These are phyloP conservation scores for Phallus indusiatus DNA, from an alignment of 768 basidiomycete species.

Conservation along the genomic window DNA sequence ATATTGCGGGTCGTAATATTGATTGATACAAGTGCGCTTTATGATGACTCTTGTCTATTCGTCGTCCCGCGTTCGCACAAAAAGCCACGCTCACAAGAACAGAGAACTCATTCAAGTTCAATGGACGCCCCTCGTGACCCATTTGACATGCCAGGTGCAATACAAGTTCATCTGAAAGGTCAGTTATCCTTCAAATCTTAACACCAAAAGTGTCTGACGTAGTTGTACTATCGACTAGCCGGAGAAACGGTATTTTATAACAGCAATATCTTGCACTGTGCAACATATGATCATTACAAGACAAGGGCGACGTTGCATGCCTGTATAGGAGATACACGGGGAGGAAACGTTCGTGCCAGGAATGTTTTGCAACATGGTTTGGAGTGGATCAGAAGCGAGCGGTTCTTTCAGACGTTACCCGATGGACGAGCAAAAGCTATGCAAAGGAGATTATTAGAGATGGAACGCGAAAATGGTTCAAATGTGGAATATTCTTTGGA, in stretches of 20 bases:
- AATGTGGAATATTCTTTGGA: slow-evolving; percentile 48
- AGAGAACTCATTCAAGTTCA: slow-evolving; percentile 46
- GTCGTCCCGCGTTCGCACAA: slow-evolving; percentile 64
- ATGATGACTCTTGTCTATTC: slow-evolving; percentile 58
- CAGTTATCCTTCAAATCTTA: slow-evolving; percentile 15
- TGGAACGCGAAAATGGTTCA: slow-evolving; percentile 34
- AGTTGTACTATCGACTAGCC: slow-evolving; percentile 33
- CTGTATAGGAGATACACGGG: slow-evolving; percentile 51
- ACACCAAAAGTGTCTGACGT: background rate
- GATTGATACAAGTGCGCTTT: slow-evolving; percentile 38
- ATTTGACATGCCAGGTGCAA: slow-evolving; percentile 59
- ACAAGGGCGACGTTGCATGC: slow-evolving; percentile 63
- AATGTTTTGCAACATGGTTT: slow-evolving; percentile 72
- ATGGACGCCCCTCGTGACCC: slow-evolving; percentile 46
- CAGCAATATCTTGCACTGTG: slow-evolving; percentile 70
- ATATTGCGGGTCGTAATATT: background rate
- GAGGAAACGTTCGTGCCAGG: slow-evolving; percentile 53
- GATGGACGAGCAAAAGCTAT: slow-evolving; percentile 36
- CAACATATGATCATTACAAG: slow-evolving; percentile 41
- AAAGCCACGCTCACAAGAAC: slow-evolving; percentile 42
- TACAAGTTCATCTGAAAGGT: slow-evolving; percentile 48
- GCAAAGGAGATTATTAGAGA: slow-evolving; percentile 46
- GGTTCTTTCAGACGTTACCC: slow-evolving; percentile 38
- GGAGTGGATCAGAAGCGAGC: slow-evolving; percentile 50
- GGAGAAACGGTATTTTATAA: slow-evolving; percentile 78